Evolutionary conservation across 2,329 filamentous ascomycete genomes (phyloP).

Genomic region (Stemphylium vesicarium): DNA sequence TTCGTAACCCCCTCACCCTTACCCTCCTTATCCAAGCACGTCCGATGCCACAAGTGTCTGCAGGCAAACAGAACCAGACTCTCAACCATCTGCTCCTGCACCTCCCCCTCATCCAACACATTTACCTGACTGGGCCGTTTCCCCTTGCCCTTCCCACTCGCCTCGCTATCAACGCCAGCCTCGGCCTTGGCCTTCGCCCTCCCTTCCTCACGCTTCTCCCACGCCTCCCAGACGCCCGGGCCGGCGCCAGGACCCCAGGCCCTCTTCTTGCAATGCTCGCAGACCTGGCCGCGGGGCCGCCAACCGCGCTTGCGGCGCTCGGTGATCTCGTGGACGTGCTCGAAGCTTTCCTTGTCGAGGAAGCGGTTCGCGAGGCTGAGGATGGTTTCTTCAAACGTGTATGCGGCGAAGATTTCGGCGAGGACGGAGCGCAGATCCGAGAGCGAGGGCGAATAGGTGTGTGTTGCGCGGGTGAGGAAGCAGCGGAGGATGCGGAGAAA

Average conservation of each 20-base stretch:
- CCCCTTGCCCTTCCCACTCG: slow-evolving; percentile 54
- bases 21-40: slow-evolving; percentile 39
- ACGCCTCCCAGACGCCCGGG: slow-evolving; percentile 77
- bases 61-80: slow-evolving; percentile 49
- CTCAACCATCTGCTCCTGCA: slow-evolving; percentile 6
- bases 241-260: slow-evolving; percentile 90
- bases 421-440: slow-evolving; percentile 86
- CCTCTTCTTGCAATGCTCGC: slow-evolving; percentile 81
- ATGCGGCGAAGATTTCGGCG: slow-evolving; percentile 89
- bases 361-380: slow-evolving; percentile 84
- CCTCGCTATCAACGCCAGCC: slow-evolving; percentile 45
- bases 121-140: slow-evolving; percentile 20
- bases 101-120: slow-evolving; percentile 8
- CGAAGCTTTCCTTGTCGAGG: slow-evolving; percentile 86
- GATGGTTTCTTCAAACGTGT: slow-evolving; percentile 92
- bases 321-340: slow-evolving; percentile 77
- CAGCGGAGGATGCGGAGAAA: slow-evolving; percentile 89
- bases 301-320: slow-evolving; percentile 82
- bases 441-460: slow-evolving; percentile 77
- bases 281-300: slow-evolving; percentile 84
- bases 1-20: not conserved
- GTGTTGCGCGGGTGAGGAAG: slow-evolving; percentile 83
- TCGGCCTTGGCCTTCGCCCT: slow-evolving; percentile 54
- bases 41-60: slow-evolving; percentile 49
- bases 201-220: slow-evolving; percentile 65